Evolutionary conservation across 2,329 filamentous ascomycete genomes (phyloP), one percentile per base, ranked within the genome.

Genomic region (Neofusicoccum umdonicola): DNA sequence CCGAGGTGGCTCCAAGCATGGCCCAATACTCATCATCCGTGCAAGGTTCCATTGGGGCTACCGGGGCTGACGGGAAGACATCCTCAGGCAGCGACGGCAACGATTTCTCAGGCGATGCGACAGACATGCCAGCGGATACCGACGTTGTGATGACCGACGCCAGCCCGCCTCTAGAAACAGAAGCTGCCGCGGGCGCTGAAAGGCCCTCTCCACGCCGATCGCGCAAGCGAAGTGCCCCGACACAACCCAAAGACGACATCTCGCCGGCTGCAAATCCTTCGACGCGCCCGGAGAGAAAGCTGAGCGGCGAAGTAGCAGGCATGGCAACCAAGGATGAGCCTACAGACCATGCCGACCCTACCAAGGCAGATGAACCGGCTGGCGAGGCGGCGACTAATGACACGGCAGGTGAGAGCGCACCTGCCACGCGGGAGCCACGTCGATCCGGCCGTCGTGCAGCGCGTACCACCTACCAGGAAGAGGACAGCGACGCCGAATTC

Each of bases 331-430:
- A 12, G 19, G 27, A 34, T 22, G 19, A 22, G 5, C 17, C 35
- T 3, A 3, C 35, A n/a, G 19, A 27, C 4, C 51, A 31, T 6
- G 12, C 37, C 13, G 47, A 34, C 13, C 4, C 27, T 8, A 4
- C 7, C 47, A 34, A 2, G 12, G 11, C 13, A 41, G 42, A 58
- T 66, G n/a, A 68, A 63, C 35, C 67, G 65, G 34, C 71, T 71
- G 15, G 69, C 70, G 12, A 67, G 67, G 8, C 72, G 74, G 39
- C 70, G 31, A 42, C 74, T 74, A 62, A 75, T 72, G 65, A 69
- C 70, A 13, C 72, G 73, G 9, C 69, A 70, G 60, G 69, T 73
- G 37, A 65, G 57, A 44, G 39, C 22, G 39, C 52, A 12, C 39
- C 52, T 27, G 63, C 68, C 7, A 7, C 65, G 19, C 44, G 69